Conservation (phyloP, 805 yeast genomes). For the Candida orba region DNA sequence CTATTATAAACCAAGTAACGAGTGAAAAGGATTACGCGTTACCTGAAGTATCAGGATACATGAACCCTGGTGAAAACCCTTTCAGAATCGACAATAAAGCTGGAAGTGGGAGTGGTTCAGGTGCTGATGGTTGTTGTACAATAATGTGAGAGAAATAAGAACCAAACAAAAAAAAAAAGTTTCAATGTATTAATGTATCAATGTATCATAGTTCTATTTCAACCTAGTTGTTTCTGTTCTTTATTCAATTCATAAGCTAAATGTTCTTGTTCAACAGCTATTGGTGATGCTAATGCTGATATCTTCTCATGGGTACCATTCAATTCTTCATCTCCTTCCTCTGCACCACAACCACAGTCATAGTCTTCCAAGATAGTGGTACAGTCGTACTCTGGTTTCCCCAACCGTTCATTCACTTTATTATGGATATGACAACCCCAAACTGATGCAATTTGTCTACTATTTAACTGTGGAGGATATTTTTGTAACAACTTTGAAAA, state of each 20-base stretch:
- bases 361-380: conserved; percentile 79
- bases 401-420: conserved; percentile 67
- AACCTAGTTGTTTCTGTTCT: conserved; percentile 40
- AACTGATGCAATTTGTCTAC: conserved; percentile 74
- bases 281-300: neutral
- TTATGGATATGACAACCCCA: conserved; percentile 97
- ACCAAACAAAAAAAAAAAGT: too few relatives aligned
- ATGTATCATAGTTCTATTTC: neutral
- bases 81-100: conserved; percentile 22
- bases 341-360: conserved; percentile 95
- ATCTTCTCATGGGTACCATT: too few relatives aligned
- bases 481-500: conserved; percentile 61
- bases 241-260: conserved; percentile 40
- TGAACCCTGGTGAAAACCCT: conserved; percentile 31
- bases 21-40: conserved; percentile 30
- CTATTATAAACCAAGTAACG: conserved; percentile 32
- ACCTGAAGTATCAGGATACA: conserved; percentile 35
- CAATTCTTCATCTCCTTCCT: conserved; percentile 37
- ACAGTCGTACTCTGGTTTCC: conserved; percentile 76
- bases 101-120: conserved; percentile 1
- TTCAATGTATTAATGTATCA: too few relatives aligned
- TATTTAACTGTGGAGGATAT: conserved; percentile 78
- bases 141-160: conserved; percentile 22
- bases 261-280: conserved; percentile 32
- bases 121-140: conserved; percentile 26